These are phyloP conservation scores for Quercus dentata DNA, from an alignment of 306 rosid genomes.

Conservation along the genomic window DNA sequence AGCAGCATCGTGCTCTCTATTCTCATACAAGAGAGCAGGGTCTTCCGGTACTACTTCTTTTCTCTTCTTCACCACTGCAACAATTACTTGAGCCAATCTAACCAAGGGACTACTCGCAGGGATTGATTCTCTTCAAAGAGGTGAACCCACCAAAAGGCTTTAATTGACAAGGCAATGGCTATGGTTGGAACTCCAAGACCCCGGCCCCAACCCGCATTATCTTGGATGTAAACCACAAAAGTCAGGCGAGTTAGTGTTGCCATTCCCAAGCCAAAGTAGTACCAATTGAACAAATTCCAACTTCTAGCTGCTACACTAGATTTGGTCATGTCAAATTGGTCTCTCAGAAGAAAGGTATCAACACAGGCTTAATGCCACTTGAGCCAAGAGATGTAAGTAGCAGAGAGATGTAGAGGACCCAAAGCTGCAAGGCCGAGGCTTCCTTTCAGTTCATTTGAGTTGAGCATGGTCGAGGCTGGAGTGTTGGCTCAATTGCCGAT, in stretches of 20 bases:
- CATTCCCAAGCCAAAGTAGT: no score
- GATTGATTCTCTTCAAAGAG: slow-evolving; percentile 50
- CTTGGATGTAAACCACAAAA: no score
- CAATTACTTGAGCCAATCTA: slow-evolving; percentile 60
- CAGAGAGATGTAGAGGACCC: slow-evolving; percentile 52
- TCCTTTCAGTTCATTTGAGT: slow-evolving; percentile 58
- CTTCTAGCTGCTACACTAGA: no score
- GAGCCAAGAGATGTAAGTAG: slow-evolving; percentile 73
- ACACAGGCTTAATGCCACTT: slow-evolving; percentile 73
- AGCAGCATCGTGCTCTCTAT: slow-evolving; percentile 56
- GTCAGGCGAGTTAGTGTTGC: no score
- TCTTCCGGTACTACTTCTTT: slow-evolving; percentile 34
- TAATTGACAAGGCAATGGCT: slow-evolving; percentile 53
- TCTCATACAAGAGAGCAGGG: slow-evolving; percentile 38
- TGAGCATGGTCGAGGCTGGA: slow-evolving; percentile 66
- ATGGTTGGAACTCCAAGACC: no score
- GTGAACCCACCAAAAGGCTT: slow-evolving; percentile 60
- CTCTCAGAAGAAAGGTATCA: slow-evolving; percentile 52
- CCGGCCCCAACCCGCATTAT: no score
- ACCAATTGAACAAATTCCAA: no score
- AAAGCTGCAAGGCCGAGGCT: slow-evolving; percentile 49
- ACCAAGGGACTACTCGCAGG: slow-evolving; percentile 74
- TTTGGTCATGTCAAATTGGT: no score
- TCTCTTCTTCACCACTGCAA: slow-evolving; percentile 59
- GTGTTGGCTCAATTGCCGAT: slow-evolving; percentile 51